phyloP scores from a whole-genome alignment of 2,329 filamentous ascomycete genomes.

The Aureobasidium mangrovei region DNA sequence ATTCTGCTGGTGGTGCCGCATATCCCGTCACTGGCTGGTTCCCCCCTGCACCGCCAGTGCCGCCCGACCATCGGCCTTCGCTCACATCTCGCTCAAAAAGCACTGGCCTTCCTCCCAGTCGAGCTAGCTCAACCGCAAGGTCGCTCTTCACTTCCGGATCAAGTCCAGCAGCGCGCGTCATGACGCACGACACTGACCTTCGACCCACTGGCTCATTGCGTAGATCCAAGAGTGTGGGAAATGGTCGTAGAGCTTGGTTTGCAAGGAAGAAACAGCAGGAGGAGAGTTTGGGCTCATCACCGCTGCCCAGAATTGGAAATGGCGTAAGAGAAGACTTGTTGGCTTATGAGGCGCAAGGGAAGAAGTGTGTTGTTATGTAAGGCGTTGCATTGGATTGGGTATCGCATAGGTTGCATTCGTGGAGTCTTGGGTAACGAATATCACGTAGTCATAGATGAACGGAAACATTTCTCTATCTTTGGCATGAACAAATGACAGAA shows the following conservation, averaged over 20 bases:
- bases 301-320: not conserved
- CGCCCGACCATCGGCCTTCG: constrained; percentile 10
- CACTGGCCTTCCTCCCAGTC: not conserved
- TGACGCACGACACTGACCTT: constrained; percentile 12
- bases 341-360: constrained; percentile 12
- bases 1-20: constrained; percentile 18
- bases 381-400: not conserved
- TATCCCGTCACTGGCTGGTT: constrained; percentile 8
- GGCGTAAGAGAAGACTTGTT: constrained; percentile 14
- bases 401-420: too few relatives aligned
- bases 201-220: not conserved
- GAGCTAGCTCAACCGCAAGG: not conserved
- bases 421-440: too few relatives aligned
- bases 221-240: not conserved
- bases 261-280: constrained; percentile 11
- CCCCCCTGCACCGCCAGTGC: not conserved
- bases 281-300: not conserved
- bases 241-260: constrained; percentile 6
- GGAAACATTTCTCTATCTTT: too few relatives aligned
- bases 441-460: too few relatives aligned
- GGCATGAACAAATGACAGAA: too few relatives aligned
- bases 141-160: not conserved
- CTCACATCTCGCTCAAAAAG: constrained; percentile 22
- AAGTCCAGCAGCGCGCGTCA: not conserved
- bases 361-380: constrained; percentile 18